Base-by-base conservation (phyloP, 116 monocot species). In the Iris pallida region DNA sequence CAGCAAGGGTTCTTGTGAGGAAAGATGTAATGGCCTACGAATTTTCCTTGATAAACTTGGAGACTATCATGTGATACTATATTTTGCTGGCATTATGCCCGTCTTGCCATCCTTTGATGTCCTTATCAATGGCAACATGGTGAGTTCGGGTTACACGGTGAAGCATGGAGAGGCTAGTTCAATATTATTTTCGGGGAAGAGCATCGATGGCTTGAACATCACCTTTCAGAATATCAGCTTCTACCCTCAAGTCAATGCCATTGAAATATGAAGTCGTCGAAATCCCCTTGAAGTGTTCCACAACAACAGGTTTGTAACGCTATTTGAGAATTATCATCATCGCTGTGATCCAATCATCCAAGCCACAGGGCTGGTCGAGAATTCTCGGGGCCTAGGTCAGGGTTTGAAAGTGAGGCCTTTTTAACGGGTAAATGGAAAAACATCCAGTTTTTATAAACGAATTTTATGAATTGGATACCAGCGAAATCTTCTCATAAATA, bases 241-340 rank as follows among this genome's bases (percentile, higher is more conserved):
- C 66, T 83, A 72, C 64, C 83, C 83, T 0, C 83, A 79, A 76
- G 72, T 83, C 46, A 83, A 79, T 76, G 79, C 62, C 42, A 76
- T 83, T 61, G 83, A 83, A 65, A 73, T 83, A 79, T 69, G 73
- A 83, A 73, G 59, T 76, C 14, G 5, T 79, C 42, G 69, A 53
- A 11, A 69, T 76, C 12, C 83, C 76, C 6, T 5, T 42, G 65
- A 72, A 79, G 59, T 76, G 68, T 59, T 78, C 83, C 0, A 44
- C 76, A 15, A 65, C 76, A 14, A 65, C 76, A 83, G 83, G 83
- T 79, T 16, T 45, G 30, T 30, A 30, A 30, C 3, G 30, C 30
- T 30, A 30, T 7, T 16, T 4, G 15, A 72, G 16, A 9, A 63
- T 45, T 15, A 45, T 45, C 14, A 14, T 17, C 14, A 45, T 15